Evolutionary conservation across 257 asterid species (phyloP).

Genomic region (Anisodus acutangulus): DNA sequence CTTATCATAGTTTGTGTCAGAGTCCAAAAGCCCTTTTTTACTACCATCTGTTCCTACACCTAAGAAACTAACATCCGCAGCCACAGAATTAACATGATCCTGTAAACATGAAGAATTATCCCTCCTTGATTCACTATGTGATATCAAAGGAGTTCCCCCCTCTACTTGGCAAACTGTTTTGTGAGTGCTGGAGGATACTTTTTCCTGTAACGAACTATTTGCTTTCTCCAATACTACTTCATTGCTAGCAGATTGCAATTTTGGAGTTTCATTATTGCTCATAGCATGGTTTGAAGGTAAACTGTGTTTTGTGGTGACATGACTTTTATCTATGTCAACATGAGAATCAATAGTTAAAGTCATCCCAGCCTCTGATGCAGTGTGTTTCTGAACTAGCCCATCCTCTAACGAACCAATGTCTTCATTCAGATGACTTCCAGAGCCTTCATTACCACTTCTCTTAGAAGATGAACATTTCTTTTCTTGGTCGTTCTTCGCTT

Average conservation of each 20-base stretch:
- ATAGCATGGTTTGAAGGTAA: slow-evolving; percentile 42
- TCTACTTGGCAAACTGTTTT: slow-evolving; percentile 45
- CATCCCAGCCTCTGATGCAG: slow-evolving; percentile 40
- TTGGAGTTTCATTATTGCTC: slow-evolving; percentile 43
- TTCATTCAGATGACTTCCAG: slow-evolving; percentile 42
- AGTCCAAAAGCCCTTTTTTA: slow-evolving; percentile 36
- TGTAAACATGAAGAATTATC: slow-evolving; percentile 43
- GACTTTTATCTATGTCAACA: slow-evolving; percentile 42
- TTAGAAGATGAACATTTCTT: slow-evolving; percentile 44
- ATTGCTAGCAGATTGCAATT: slow-evolving; percentile 37
- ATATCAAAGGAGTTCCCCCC: slow-evolving; percentile 43
- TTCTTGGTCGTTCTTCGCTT: slow-evolving; percentile 39
- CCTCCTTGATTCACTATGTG: slow-evolving; percentile 38
- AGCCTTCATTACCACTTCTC: slow-evolving; percentile 34
- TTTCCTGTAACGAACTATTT: slow-evolving; percentile 35
- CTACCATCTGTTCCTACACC: slow-evolving; percentile 42
- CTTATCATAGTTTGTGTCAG: slow-evolving; percentile 35
- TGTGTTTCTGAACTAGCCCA: slow-evolving; percentile 39
- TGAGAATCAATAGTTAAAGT: slow-evolving; percentile 46
- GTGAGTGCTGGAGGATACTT: slow-evolving; percentile 41
- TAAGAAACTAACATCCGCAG: slow-evolving; percentile 36
- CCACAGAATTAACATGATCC: slow-evolving; percentile 42
- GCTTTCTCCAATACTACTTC: slow-evolving; percentile 46
- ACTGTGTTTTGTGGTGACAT: slow-evolving; percentile 42
- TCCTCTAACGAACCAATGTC: slow-evolving; percentile 40